Evolutionary conservation across 169 alveolate genomes (phyloP).

Genomic region (Theileria equi): DNA sequence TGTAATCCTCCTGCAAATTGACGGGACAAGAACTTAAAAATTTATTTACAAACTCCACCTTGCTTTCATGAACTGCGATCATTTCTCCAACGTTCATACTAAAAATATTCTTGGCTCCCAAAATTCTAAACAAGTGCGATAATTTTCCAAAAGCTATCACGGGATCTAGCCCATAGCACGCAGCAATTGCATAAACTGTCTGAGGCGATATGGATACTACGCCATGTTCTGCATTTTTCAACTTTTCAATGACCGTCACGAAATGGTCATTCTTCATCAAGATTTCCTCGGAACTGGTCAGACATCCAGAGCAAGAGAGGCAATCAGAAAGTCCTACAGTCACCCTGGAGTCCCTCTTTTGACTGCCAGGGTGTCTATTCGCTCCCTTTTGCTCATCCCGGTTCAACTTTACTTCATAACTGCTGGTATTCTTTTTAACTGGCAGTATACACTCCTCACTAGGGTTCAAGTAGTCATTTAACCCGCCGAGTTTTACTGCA

Average conservation of each 20-base stretch:
- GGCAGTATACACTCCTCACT: slow-evolving; percentile 85
- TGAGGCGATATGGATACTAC: slow-evolving; percentile 84
- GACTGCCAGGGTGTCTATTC: slow-evolving; percentile 1
- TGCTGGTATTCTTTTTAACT: slow-evolving; percentile 25
- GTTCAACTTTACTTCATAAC: slow-evolving; percentile 38
- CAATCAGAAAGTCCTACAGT: slow-evolving; percentile 87
- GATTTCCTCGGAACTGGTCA: slow-evolving; percentile 88
- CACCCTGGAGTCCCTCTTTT: slow-evolving; percentile 55
- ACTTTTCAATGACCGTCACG: slow-evolving; percentile 68
- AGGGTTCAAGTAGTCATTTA: slow-evolving; percentile 82
- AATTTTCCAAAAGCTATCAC: slow-evolving; percentile 55
- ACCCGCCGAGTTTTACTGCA: slow-evolving; percentile 77
- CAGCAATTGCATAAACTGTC: slow-evolving; percentile 77
- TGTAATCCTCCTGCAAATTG: background rate
- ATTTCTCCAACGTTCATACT: slow-evolving; percentile 59
- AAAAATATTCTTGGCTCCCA: slow-evolving; percentile 69
- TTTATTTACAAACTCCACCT: slow-evolving; percentile 35
- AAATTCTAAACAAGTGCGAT: slow-evolving; percentile 45
- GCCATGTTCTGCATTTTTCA: slow-evolving; percentile 52
- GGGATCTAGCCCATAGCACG: slow-evolving; percentile 55
- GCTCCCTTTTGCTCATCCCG: background rate
- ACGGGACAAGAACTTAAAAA: background rate
- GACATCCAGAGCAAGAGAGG: slow-evolving; percentile 92
- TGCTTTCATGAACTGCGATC: slow-evolving; percentile 44
- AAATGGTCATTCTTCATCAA: slow-evolving; percentile 78